These are phyloP conservation scores for Solanum hybrid DNA, from an alignment of 305 asterid species.

Conservation along the genomic window DNA sequence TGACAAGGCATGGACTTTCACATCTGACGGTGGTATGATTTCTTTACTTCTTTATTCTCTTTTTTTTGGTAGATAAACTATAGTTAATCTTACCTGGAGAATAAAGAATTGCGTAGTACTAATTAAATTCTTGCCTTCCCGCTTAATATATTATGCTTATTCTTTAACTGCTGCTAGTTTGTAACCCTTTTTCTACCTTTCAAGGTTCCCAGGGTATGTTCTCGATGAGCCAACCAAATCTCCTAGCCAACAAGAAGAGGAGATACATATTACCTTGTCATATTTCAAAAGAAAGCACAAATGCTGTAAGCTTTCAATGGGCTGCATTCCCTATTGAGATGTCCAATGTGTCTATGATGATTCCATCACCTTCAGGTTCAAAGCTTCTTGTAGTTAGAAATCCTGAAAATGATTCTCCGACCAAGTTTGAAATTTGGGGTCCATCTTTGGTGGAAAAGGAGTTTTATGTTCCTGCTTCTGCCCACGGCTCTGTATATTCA, in stretches of 20 bases:
- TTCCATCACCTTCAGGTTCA: slow-evolving; percentile 92
- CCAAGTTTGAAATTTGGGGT: slow-evolving; percentile 84
- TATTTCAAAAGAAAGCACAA: slow-evolving; percentile 30
- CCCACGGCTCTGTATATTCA: slow-evolving; percentile 72
- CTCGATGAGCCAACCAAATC: slow-evolving; percentile 63
- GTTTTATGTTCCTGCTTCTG: slow-evolving; percentile 49
- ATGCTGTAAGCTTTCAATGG: slow-evolving; percentile 62
- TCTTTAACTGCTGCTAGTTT: not conserved
- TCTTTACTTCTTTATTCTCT: not conserved
- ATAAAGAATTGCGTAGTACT: not conserved
- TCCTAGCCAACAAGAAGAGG: slow-evolving; percentile 68
- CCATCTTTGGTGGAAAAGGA: slow-evolving; percentile 63
- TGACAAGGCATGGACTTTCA: slow-evolving; percentile 91
- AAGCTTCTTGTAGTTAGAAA: slow-evolving; percentile 74
- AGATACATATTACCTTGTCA: slow-evolving; percentile 57
- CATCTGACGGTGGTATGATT: slow-evolving; percentile 41
- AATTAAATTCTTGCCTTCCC: not conserved
- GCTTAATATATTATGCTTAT: not conserved
- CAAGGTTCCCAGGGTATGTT: slow-evolving; percentile 69
- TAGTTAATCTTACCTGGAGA: not conserved
- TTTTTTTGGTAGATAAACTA: not conserved
- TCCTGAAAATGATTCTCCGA: slow-evolving; percentile 80
- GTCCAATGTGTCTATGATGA: slow-evolving; percentile 54
- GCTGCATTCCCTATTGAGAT: slow-evolving; percentile 81
- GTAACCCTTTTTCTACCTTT: not conserved